phyloP scores from a whole-genome alignment of 208 protist genomes.

The Tritrichomonas foetus region DNA sequence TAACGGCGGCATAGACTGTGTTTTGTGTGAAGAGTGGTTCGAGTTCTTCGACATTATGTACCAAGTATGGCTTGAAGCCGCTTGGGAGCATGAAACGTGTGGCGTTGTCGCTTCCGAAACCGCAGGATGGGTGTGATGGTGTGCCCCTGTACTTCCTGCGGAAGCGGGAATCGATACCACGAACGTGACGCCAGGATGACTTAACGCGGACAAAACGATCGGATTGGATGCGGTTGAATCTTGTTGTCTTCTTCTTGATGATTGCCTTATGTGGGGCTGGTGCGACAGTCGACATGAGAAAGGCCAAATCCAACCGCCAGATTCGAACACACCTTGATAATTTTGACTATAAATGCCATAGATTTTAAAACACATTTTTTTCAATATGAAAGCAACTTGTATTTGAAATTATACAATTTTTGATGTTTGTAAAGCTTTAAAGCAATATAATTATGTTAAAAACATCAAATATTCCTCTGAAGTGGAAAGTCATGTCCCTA shows the following conservation, averaged over 20 bases:
- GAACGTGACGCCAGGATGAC: constrained; percentile 83
- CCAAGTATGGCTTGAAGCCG: constrained; percentile 88
- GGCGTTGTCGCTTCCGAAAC: constrained; percentile 89
- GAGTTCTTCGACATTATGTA: constrained; percentile 80
- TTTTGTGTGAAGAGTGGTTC: constrained; percentile 98
- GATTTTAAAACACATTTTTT: too few relatives aligned
- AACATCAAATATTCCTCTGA: too few relatives aligned
- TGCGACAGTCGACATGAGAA: too few relatives aligned
- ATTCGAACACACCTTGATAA: too few relatives aligned
- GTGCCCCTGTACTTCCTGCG: constrained; percentile 89
- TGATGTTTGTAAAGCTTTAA: too few relatives aligned
- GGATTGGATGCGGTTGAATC: constrained; percentile 48
- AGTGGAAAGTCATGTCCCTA: too few relatives aligned
- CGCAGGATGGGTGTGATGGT: constrained; percentile 87
- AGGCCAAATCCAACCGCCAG: too few relatives aligned
- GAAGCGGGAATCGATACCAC: constrained; percentile 93
- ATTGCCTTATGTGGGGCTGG: background rate
- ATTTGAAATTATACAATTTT: too few relatives aligned
- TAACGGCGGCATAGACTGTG: constrained; percentile 91
- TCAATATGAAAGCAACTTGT: too few relatives aligned
- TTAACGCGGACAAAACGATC: constrained; percentile 43
- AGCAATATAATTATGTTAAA: too few relatives aligned
- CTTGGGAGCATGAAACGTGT: constrained; percentile 86
- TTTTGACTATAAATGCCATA: too few relatives aligned
- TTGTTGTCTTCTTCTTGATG: constrained; percentile 40